phyloP scores from a whole-genome alignment of 768 basidiomycete species.

The Tricholoma sp. region DNA sequence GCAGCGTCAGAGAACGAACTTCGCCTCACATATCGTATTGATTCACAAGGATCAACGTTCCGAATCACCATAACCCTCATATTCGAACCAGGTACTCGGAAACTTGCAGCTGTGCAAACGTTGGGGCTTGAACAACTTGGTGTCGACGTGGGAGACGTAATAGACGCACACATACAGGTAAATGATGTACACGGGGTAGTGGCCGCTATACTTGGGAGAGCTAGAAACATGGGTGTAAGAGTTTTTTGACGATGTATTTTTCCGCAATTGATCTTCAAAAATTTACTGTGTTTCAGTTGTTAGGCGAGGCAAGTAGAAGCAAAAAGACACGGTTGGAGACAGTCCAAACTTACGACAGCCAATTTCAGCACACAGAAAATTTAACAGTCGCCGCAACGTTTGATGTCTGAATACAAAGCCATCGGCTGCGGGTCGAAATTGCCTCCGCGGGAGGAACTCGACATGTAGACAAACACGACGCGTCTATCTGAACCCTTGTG shows the following conservation, averaged over 20 bases:
- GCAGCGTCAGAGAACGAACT: conserved; percentile 74
- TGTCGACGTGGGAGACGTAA: conserved; percentile 51
- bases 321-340: too few species aligned
- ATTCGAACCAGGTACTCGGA: conserved; percentile 66
- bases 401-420: too few species aligned
- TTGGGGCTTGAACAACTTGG: conserved; percentile 45
- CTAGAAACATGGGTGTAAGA: conserved; percentile 14
- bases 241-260: not conserved
- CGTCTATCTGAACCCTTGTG: too few species aligned
- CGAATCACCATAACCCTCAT: conserved; percentile 52
- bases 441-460: too few species aligned
- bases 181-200: conserved; percentile 66
- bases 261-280: not conserved
- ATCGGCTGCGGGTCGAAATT: too few species aligned
- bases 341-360: too few species aligned
- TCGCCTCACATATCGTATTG: conserved; percentile 58
- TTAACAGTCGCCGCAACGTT: too few species aligned
- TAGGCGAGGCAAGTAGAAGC: not conserved
- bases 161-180: conserved; percentile 57
- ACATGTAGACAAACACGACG: too few species aligned
- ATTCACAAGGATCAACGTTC: conserved; percentile 20
- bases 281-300: not conserved
- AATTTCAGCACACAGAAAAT: too few species aligned
- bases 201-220: conserved; percentile 51
- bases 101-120: conserved; percentile 56